These are phyloP conservation scores for Rubia tinctorum DNA, from an alignment of 305 asterid species.

Conservation along the genomic window DNA sequence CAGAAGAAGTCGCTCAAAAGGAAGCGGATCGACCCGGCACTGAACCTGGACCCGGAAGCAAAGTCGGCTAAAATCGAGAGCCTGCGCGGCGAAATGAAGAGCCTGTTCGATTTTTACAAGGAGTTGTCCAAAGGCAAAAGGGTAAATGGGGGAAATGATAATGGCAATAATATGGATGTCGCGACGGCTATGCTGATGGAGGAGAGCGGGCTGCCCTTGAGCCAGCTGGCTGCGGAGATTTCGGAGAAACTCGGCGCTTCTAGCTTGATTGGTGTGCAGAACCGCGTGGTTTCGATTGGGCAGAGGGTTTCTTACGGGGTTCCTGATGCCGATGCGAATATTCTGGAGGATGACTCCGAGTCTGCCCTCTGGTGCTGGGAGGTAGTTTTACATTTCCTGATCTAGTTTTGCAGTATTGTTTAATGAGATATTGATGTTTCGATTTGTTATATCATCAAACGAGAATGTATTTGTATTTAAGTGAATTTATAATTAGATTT, in stretches of 20 bases:
- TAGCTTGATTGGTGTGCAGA: conserved; percentile 65
- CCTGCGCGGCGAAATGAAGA: conserved; percentile 17
- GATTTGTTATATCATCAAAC: neutral
- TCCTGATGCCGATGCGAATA: conserved; percentile 62
- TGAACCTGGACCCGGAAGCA: conserved; percentile 17
- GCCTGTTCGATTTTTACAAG: conserved; percentile 12
- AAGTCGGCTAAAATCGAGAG: conserved; percentile 14
- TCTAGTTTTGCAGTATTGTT: neutral
- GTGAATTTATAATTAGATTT: neutral
- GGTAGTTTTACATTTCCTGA: conserved; percentile 35
- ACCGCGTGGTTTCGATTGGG: conserved; percentile 61
- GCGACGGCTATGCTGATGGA: conserved; percentile 73
- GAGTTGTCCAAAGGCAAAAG: conserved; percentile 8
- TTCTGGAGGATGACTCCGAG: conserved; percentile 81
- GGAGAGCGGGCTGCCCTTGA: conserved; percentile 72
- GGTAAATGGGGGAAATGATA: neutral
- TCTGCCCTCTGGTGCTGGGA: conserved; percentile 94
- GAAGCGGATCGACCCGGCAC: conserved; percentile 19
- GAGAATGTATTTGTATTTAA: neutral
- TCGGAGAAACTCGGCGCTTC: conserved; percentile 45
- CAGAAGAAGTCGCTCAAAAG: conserved; percentile 19
- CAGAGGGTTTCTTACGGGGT: conserved; percentile 74
- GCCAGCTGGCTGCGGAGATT: conserved; percentile 62
- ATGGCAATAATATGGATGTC: conserved; percentile 27
- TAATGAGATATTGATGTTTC: neutral